phyloP scores from a whole-genome alignment of 2,329 filamentous ascomycete genomes.

The Alternaria sp. region DNA sequence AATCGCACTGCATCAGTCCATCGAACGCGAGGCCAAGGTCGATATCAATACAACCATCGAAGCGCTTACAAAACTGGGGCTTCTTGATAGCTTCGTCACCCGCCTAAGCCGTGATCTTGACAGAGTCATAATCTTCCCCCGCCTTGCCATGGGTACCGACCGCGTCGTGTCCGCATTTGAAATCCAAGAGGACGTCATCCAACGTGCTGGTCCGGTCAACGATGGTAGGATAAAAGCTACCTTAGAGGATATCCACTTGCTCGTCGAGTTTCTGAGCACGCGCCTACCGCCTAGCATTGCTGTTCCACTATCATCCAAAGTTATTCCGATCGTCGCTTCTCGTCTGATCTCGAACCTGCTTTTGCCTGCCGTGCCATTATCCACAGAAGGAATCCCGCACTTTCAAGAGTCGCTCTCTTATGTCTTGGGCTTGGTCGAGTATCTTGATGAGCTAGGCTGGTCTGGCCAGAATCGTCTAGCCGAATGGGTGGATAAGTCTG shows the following conservation, averaged over 20 bases:
- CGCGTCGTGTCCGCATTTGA: slow-evolving; percentile 41
- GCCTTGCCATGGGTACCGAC: slow-evolving; percentile 58
- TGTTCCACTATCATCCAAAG: slow-evolving; percentile 68
- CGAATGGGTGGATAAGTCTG: slow-evolving; percentile 83
- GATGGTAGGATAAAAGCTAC: slow-evolving; percentile 42
- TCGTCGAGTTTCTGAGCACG: slow-evolving; percentile 62
- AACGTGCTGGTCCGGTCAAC: slow-evolving; percentile 34
- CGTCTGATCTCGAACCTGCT: slow-evolving; percentile 79
- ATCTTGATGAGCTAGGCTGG: slow-evolving; percentile 71
- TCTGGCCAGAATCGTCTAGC: slow-evolving; percentile 68
- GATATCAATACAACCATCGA: slow-evolving; percentile 47
- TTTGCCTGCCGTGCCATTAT: slow-evolving; percentile 76
- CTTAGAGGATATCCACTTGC: slow-evolving; percentile 44
- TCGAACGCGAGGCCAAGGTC: slow-evolving; percentile 48
- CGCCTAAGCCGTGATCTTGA: slow-evolving; percentile 72
- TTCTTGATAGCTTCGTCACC: slow-evolving; percentile 61
- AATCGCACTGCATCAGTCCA: slow-evolving; percentile 65
- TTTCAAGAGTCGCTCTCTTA: slow-evolving; percentile 77
- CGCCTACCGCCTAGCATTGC: slow-evolving; percentile 60
- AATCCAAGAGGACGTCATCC: slow-evolving; percentile 48
- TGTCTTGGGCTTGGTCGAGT: slow-evolving; percentile 70
- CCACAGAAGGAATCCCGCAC: slow-evolving; percentile 72
- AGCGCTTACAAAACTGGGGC: slow-evolving; percentile 47
- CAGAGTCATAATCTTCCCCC: slow-evolving; percentile 66
- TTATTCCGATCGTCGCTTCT: slow-evolving; percentile 75